These are phyloP conservation scores for Trichosporon coremiiforme DNA, from an alignment of 1,284 basidiomycete genomes.

Conservation along the genomic window DNA sequence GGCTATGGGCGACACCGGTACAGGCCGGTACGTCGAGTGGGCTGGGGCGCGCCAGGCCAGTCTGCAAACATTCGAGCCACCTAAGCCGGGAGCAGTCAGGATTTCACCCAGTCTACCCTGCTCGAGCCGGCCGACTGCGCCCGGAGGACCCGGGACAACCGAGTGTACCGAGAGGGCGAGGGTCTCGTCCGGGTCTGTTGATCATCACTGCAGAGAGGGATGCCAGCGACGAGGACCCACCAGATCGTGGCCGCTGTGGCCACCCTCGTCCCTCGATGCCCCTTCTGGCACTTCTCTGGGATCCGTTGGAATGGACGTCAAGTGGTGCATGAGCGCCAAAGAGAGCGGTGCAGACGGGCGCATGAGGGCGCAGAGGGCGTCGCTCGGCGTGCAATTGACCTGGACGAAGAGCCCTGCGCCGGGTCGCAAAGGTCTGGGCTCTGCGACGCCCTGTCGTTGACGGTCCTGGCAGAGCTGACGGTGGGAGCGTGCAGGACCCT, in stretches of 20 bases:
- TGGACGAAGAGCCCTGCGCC: too few relatives aligned
- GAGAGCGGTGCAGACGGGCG: background rate
- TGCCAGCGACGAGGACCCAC: background rate
- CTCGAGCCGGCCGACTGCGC: background rate
- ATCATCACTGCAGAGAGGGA: background rate
- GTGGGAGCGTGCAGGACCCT: slow-evolving; percentile 4
- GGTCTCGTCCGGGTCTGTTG: slow-evolving; percentile 5
- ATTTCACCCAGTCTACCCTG: background rate
- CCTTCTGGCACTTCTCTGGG: background rate
- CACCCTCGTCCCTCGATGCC: background rate
- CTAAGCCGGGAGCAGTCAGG: slow-evolving; percentile 1
- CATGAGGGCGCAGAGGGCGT: background rate
- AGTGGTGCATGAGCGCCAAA: background rate
- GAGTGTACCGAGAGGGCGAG: background rate
- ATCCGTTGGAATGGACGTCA: background rate
- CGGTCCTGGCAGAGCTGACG: too few relatives aligned
- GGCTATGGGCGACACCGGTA: background rate
- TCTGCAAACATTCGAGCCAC: too few relatives aligned
- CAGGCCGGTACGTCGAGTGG: background rate
- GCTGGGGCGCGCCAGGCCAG: too few relatives aligned
- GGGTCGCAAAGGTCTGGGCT: background rate
- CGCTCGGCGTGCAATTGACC: background rate
- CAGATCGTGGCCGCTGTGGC: background rate
- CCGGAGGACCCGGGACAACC: background rate
- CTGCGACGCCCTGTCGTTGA: background rate